Conservation (phyloP, 176 grass and related monocot genomes). For the Carex parvula region DNA sequence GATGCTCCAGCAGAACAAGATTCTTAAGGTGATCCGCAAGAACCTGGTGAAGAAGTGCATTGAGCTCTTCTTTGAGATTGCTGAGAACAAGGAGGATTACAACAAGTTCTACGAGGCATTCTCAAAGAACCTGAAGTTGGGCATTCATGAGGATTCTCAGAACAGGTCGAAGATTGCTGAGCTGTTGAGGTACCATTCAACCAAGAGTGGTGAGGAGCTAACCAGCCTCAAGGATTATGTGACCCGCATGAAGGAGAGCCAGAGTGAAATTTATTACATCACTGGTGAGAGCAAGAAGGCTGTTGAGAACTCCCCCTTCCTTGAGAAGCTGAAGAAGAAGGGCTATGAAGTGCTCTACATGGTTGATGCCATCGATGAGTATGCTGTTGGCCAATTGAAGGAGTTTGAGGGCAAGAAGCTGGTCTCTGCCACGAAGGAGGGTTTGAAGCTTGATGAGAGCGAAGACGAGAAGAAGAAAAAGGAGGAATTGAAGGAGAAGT, state of each 20-base stretch:
- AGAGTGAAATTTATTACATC: slow-evolving; percentile 94
- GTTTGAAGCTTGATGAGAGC: slow-evolving; percentile 84
- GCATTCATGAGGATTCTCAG: slow-evolving; percentile 77
- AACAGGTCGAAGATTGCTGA: slow-evolving; percentile 91
- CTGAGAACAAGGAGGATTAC: slow-evolving; percentile 99
- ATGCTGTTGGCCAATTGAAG: slow-evolving; percentile 85
- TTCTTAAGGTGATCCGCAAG: slow-evolving; percentile 91
- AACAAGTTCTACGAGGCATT: slow-evolving; percentile 97
- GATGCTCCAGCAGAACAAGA: slow-evolving; percentile 98
- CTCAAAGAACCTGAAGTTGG: slow-evolving; percentile 98
- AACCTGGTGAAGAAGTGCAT: slow-evolving; percentile 97
- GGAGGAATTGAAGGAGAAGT: slow-evolving; percentile 82
- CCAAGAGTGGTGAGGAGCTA: slow-evolving; percentile 95
- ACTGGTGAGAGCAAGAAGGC: slow-evolving; percentile 99
- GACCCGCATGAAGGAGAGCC: slow-evolving; percentile 99
- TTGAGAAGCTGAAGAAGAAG: slow-evolving; percentile 93
- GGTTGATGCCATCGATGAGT: slow-evolving; percentile 93
- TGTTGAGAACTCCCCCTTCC: slow-evolving; percentile 94
- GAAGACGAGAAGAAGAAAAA: slow-evolving; percentile 87
- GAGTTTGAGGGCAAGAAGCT: slow-evolving; percentile 99
- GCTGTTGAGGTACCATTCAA: slow-evolving; percentile 88
- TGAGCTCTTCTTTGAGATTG: slow-evolving; percentile 95
- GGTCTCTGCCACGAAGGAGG: slow-evolving; percentile 96
- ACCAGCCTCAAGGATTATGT: slow-evolving; percentile 98
- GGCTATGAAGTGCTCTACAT: slow-evolving; percentile 86